phyloP scores from a whole-genome alignment of 1,284 basidiomycete genomes.

The Fomitopsis pinicola region DNA sequence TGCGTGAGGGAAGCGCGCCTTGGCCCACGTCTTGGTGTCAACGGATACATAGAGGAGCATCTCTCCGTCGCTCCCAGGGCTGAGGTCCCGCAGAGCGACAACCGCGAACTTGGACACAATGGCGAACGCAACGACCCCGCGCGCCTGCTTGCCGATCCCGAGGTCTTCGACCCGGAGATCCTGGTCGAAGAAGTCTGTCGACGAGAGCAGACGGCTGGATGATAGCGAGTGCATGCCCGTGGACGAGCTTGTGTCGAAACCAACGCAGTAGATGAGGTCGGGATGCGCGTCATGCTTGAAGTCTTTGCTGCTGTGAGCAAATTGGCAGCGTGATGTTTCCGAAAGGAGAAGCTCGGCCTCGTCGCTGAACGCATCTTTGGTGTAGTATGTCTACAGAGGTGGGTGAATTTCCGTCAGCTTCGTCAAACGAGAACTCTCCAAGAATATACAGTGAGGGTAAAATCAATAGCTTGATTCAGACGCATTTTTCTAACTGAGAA shows the following conservation, averaged over 20 bases:
- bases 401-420: background rate
- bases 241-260: slow-evolving; percentile 60
- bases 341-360: slow-evolving; percentile 53
- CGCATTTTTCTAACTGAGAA: too few relatives aligned
- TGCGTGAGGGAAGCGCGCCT: slow-evolving; percentile 84
- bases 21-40: slow-evolving; percentile 79
- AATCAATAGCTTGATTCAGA: too few relatives aligned
- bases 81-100: slow-evolving; percentile 74
- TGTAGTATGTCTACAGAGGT: slow-evolving; percentile 73
- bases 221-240: slow-evolving; percentile 50
- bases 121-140: slow-evolving; percentile 84
- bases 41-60: slow-evolving; percentile 85
- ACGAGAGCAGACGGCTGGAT: slow-evolving; percentile 75
- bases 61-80: slow-evolving; percentile 48
- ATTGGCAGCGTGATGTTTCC: slow-evolving; percentile 77
- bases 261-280: slow-evolving; percentile 84
- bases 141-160: slow-evolving; percentile 78
- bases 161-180: slow-evolving; percentile 73
- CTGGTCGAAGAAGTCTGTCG: slow-evolving; percentile 75
- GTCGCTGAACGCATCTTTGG: slow-evolving; percentile 74
- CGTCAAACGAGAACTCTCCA: too few relatives aligned
- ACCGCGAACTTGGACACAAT: slow-evolving; percentile 90
- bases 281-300: slow-evolving; percentile 71
- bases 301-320: slow-evolving; percentile 79
- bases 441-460: too few relatives aligned